These are phyloP conservation scores for Strigomonas galati DNA, from an alignment of 208 protist species.

Conservation along the genomic window DNA sequence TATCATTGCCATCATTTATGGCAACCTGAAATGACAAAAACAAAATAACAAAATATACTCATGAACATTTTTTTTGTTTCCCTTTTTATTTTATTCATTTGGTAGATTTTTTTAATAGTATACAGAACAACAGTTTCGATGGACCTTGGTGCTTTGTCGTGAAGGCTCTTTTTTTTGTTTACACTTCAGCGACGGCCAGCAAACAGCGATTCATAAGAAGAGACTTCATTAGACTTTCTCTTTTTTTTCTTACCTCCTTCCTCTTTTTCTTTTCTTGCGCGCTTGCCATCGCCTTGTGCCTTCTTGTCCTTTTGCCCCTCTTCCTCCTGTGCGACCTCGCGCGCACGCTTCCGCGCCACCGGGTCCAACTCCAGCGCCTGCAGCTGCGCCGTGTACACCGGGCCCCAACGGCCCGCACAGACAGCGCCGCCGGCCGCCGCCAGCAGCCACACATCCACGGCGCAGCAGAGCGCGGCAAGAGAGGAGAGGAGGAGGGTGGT, in stretches of 20 bases:
- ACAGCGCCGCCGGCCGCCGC: too few species aligned
- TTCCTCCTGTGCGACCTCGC: too few species aligned
- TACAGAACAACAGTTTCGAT: not conserved
- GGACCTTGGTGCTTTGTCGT: not conserved
- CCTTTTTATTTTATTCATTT: not conserved
- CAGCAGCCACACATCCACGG: too few species aligned
- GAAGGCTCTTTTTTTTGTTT: not conserved
- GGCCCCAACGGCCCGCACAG: too few species aligned
- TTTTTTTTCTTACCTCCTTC: conserved; percentile 9
- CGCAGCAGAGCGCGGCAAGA: too few species aligned
- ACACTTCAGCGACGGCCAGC: not conserved
- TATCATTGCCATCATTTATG: not conserved
- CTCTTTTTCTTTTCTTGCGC: conserved; percentile 7
- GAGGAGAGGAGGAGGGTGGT: too few species aligned
- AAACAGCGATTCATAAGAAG: not conserved
- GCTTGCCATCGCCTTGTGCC: not conserved
- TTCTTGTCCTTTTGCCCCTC: not conserved
- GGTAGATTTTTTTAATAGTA: not conserved
- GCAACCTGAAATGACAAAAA: not conserved
- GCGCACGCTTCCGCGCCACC: too few species aligned
- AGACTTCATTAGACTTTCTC: not conserved
- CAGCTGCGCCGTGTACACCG: too few species aligned
- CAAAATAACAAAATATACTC: not conserved
- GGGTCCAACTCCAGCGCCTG: too few species aligned
- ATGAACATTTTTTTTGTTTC: not conserved